phyloP scores from a whole-genome alignment of 2,329 filamentous ascomycete species.

The Fusarium bactridioides region DNA sequence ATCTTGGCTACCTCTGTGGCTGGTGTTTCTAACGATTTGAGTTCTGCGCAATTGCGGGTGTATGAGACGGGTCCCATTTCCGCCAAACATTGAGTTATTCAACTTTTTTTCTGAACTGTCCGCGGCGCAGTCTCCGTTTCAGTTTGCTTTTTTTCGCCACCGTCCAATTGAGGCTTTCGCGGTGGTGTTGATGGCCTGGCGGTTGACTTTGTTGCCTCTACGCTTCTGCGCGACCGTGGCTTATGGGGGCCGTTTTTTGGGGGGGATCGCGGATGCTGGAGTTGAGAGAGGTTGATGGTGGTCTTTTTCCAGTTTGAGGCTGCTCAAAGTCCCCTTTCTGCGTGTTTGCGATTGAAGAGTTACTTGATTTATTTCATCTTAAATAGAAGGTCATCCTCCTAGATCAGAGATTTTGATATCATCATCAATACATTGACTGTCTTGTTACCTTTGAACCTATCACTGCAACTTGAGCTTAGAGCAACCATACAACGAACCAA shows the following conservation, averaged over 20 bases:
- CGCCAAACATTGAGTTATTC: constrained; percentile 3
- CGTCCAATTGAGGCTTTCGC: constrained; percentile 16
- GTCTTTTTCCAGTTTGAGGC: constrained; percentile 28
- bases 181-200: constrained; percentile 12
- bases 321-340: constrained; percentile 11
- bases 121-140: constrained; percentile 15
- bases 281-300: constrained; percentile 1
- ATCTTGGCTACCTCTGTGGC: constrained; percentile 11
- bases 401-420: background rate
- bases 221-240: constrained; percentile 6
- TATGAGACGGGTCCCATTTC: background rate
- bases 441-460: background rate
- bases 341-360: background rate
- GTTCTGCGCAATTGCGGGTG: constrained; percentile 14
- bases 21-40: background rate
- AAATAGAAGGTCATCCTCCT: background rate
- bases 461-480: background rate
- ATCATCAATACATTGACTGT: background rate
- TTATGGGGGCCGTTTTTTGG: constrained; percentile 21
- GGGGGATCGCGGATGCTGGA: background rate
- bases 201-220: background rate
- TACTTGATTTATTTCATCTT: background rate
- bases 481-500: constrained; percentile 1
- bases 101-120: background rate
- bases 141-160: constrained; percentile 3